Evolutionary conservation across 2,329 filamentous ascomycete genomes (phyloP), one percentile per base, ranked within the genome.

Genomic region (Phaeoacremonium minimum): DNA sequence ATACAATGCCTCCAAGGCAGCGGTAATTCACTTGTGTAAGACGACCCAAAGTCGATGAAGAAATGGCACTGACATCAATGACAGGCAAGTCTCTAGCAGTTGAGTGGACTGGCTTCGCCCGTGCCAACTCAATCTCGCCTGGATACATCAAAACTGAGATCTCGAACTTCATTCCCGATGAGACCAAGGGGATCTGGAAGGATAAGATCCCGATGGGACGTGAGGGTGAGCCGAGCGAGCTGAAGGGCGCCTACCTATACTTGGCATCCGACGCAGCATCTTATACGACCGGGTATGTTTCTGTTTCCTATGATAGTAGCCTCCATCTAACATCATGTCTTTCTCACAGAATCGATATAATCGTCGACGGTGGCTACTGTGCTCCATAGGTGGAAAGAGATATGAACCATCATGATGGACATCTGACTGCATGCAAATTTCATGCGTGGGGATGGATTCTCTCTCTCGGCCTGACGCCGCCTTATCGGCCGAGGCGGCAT

Each of bases 231-330:
- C 67, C 77, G 4, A 75, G 78, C 42, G 87, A 95, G 67, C 70
- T 94, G 49, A 90, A 91, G 67, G 88, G 86, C 15, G 83, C 83
- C 14, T 95, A 85, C 57, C 63, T 94, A 32, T 93, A 89, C 61
- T 69, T 94, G 38, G 84, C 85, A 14, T 87, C 82, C 12, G 87
- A 94, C 60, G 87, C 87, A 4, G 77, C 83, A n/a, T 85, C 80
- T 36, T 94, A 88, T 63, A 88, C 83, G 14, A 94, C 87, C 7
- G 87, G n/a, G n/a, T n/a, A n/a, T n/a, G n/a, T n/a, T n/a, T n/a
- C n/a, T n/a, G n/a, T n/a, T n/a, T n/a, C n/a, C n/a, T n/a, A n/a
- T n/a, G n/a, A n/a, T n/a, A n/a, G n/a, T n/a, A n/a, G n/a, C n/a
- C n/a, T n/a, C n/a, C n/a, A n/a, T n/a, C n/a, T n/a, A n/a, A n/a